Percentiles rank a stretch among this genome's conserved stretches.
phyloP scores from a whole-genome alignment of 139 green algal genomes.

The Bryopsis sp. region DNA sequence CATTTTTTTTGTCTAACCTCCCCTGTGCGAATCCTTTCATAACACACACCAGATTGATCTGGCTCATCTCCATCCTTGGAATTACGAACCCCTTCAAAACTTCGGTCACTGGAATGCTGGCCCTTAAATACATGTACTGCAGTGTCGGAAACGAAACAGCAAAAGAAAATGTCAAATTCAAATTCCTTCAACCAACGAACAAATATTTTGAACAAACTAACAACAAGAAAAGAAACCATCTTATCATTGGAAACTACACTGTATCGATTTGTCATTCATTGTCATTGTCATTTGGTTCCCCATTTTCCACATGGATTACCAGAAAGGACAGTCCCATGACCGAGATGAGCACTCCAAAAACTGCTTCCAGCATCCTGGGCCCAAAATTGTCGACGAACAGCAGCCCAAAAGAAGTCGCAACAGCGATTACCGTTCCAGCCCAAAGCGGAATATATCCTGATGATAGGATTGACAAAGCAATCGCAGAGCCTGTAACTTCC shows the following conservation, averaged over 20 bases:
- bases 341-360: constrained; percentile 43
- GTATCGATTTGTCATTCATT: neutral
- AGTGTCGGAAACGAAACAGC: neutral
- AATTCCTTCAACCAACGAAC: neutral
- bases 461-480: constrained; percentile 68
- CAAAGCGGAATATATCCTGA: constrained; percentile 55
- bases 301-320: neutral
- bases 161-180: neutral
- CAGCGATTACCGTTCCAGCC: constrained; percentile 40
- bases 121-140: constrained; percentile 35
- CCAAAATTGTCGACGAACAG: constrained; percentile 53
- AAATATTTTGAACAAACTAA: neutral
- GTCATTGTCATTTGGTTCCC: neutral
- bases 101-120: constrained; percentile 26
- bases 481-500: constrained; percentile 67
- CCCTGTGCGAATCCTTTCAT: neutral
- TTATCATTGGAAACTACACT: too few species aligned
- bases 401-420: constrained; percentile 40
- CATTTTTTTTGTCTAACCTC: neutral
- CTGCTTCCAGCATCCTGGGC: constrained; percentile 58
- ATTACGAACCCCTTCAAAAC: constrained; percentile 49
- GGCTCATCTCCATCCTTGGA: constrained; percentile 29
- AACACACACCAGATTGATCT: neutral
- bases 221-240: neutral
- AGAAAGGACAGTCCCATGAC: neutral